A percentile compares a stretch with the other conserved stretches of the same genome.
Conservation (phyloP, 2,329 filamentous ascomycete genomes). For the Xylariales sp. region DNA sequence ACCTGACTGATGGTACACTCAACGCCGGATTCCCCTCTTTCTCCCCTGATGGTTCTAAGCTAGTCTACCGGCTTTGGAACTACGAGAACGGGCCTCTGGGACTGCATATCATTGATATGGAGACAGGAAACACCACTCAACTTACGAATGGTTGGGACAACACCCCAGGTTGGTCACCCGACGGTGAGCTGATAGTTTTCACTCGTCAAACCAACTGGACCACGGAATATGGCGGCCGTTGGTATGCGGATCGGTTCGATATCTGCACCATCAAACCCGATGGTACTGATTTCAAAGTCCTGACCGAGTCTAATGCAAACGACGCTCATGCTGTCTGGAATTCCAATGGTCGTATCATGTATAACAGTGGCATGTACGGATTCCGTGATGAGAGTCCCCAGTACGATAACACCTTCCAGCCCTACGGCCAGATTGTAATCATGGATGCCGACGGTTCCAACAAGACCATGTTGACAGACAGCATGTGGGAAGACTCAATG, state of each 20-base stretch:
- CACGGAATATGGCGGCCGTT: constrained; percentile 15
- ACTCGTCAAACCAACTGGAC: constrained; percentile 23
- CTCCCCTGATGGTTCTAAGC: constrained; percentile 27
- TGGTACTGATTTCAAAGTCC: constrained; percentile 27
- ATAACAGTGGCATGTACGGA: constrained; percentile 35
- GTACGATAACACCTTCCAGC: constrained; percentile 38
- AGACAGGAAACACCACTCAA: constrained; percentile 12
- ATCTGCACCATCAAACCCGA: constrained; percentile 36
- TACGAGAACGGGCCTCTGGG: constrained; percentile 16
- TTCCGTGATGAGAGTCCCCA: constrained; percentile 35
- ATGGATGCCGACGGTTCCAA: constrained; percentile 35
- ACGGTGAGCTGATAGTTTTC: constrained; percentile 33
- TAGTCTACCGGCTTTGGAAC: constrained; percentile 28
- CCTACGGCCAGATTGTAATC: constrained; percentile 38
- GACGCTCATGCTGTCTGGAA: constrained; percentile 41
- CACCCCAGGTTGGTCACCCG: constrained; percentile 31
- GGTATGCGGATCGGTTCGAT: constrained; percentile 28
- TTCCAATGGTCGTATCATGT: constrained; percentile 35
- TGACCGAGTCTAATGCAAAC: constrained; percentile 31
- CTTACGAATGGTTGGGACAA: constrained; percentile 34
- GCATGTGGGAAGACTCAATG: constrained; percentile 28
- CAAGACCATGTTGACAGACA: constrained; percentile 23
- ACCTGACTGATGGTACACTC: neutral
- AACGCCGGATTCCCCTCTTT: constrained; percentile 36
- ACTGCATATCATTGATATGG: constrained; percentile 26